A percentile compares a stretch with the other conserved stretches of the same genome.
Conservation (phyloP, 1,284 basidiomycete genomes). For the Vanrija sp. region DNA sequence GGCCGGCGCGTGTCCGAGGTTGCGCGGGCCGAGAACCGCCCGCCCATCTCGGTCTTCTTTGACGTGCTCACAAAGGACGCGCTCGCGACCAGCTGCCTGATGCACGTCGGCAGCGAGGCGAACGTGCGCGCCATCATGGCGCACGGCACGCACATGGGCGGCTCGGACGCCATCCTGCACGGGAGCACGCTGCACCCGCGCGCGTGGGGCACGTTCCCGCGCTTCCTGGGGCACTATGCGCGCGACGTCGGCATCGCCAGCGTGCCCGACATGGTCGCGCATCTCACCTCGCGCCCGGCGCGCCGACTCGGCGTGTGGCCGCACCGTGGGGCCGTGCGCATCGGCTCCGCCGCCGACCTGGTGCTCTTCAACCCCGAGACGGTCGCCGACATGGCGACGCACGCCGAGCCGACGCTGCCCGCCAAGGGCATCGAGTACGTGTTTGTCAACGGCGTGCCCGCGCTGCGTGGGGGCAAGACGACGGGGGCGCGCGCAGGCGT, state of each 20-base stretch:
- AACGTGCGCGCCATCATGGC: slow-evolving; percentile 44
- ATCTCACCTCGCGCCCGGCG: slow-evolving; percentile 44
- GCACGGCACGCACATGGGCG: slow-evolving; percentile 38
- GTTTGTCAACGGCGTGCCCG: slow-evolving; percentile 40
- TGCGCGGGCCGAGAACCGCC: slow-evolving; percentile 5
- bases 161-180: slow-evolving; percentile 44
- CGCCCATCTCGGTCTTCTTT: slow-evolving; percentile 37
- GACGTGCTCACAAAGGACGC: slow-evolving; percentile 37
- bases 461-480: slow-evolving; percentile 32
- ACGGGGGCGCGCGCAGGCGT: slow-evolving; percentile 31
- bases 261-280: slow-evolving; percentile 38
- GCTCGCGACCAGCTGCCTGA: slow-evolving; percentile 39
- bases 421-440: slow-evolving; percentile 37
- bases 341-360: slow-evolving; percentile 40
- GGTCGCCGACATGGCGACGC: slow-evolving; percentile 36
- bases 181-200: slow-evolving; percentile 35
- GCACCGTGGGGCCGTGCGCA: slow-evolving; percentile 30
- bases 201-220: slow-evolving; percentile 42
- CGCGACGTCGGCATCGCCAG: slow-evolving; percentile 26
- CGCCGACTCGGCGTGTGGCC: slow-evolving; percentile 40
- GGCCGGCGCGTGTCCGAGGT: slow-evolving; percentile 28
- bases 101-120: slow-evolving; percentile 47
- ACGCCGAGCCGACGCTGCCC: slow-evolving; percentile 26
- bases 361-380: slow-evolving; percentile 40
- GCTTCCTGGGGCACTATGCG: slow-evolving; percentile 40